Base-by-base conservation (phyloP, 1,139 yeast species). In the Candida sp. region DNA sequence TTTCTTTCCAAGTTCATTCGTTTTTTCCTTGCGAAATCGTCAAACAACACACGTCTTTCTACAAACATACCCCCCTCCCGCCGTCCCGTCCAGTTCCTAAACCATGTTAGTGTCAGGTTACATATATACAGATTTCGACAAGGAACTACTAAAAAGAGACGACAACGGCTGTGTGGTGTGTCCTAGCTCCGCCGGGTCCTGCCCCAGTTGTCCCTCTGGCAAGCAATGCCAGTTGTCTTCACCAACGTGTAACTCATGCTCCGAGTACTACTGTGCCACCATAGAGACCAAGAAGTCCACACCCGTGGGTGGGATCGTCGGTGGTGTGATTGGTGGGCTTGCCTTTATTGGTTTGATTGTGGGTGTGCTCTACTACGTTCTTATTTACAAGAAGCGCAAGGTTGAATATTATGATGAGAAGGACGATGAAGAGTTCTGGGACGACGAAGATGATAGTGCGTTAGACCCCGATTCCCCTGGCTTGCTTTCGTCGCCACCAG, bases 321-420 rank as follows among this genome's bases (percentile, higher is more conserved):
- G 90, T 5, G 90, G 90, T 28, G 84, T 83, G 2, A 75, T 81
- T 2, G 89, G 86, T 8, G 83, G 82, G 7, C 68, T 77, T 3
- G 75, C 72, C 3, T 60, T 80, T 2, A 25, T 81, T 2, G 67
- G 73, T 0, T 52, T 73, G 0, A 42, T 77, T 6, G 70, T 61
- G 3, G 73, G 72, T 3, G 58, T 75, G 9, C 54, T 69, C 48
- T 77, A 69, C 56, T 77, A 63, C 70, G 68, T 57, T 56, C 74
- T 48, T 55, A 73, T 59, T 25, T 66, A 61, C 69, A 60, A 57
- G 58, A 69, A 64, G 63, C 68, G 58, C 7, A 70, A 67, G 33
- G 73, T 67, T 47, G 54, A 62, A 47, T 33, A 47, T 26, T 64
- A 63, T 34, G 51, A 53, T 45, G 42, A 38, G 27, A 26, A 42